Conservation (phyloP, 345 rosid genomes). For the Microcos paniculata region DNA sequence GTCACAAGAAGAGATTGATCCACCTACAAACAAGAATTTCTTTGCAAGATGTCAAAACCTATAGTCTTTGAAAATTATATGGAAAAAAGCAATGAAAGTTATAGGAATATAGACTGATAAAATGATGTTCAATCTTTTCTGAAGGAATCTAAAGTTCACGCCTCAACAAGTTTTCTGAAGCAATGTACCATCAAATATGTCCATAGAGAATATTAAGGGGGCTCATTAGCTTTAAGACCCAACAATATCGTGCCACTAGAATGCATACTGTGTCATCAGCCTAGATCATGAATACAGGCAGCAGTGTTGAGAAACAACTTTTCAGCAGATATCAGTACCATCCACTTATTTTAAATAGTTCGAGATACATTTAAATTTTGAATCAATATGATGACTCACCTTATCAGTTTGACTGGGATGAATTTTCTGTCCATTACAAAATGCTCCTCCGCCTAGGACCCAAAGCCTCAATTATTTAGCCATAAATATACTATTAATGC, state of each 20-base stretch:
- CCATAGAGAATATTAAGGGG: not conserved
- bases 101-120: not conserved
- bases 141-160: not conserved
- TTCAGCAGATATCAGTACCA: not conserved
- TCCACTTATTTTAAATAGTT: not conserved
- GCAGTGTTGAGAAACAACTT: not conserved
- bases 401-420: slow-evolving; percentile 67
- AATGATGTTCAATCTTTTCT: not conserved
- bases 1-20: slow-evolving; percentile 93
- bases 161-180: not conserved
- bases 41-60: not conserved
- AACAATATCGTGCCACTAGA: not conserved
- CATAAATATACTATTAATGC: slow-evolving; percentile 3
- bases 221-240: not conserved
- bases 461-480: slow-evolving; percentile 22
- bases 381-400: slow-evolving; percentile 39
- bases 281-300: not conserved
- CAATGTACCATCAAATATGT: not conserved
- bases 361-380: not conserved
- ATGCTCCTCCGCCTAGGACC: slow-evolving; percentile 85
- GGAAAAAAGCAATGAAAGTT: not conserved
- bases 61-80: not conserved
- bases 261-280: slow-evolving; percentile 10
- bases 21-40: slow-evolving; percentile 44
- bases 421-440: slow-evolving; percentile 83